Base-by-base conservation (phyloP, 2,329 filamentous ascomycete species). In the Ceratocystis colombiana region DNA sequence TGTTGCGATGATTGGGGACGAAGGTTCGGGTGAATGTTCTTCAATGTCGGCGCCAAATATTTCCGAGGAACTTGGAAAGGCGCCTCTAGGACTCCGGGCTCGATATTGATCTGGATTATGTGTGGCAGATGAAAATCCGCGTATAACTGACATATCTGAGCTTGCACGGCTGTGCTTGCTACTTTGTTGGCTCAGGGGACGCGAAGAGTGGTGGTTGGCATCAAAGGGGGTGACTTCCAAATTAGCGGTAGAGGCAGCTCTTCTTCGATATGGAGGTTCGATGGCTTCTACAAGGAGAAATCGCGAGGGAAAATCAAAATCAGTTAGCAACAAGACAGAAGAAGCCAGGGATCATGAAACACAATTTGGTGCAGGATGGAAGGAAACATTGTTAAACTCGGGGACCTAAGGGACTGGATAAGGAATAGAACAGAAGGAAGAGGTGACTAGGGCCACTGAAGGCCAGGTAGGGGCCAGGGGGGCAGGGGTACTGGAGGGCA, bases 111-210 rank as follows among this genome's bases (percentile, higher is more conserved):
- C 74, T 25, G 64, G 75, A 44, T 76, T 75, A 67, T 76, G 77
- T 69, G 80, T 76, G 69, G 80, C 77, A 67, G 78, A 78, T 61
- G 79, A 75, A 70, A 81, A 80, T 67, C 80, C 82, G 69, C 80
- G 82, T 67, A 84, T 76, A 59, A 83, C 74, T 62, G 85, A 87
- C 70, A 86, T 80, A 73, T 90, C 87, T 65, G 87, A 89, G 75
- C 85, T 89, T 66, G 87, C 84, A 70, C 87, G 84, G 72, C 82
- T 86, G 74, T 88, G 85, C 72, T 82, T 88, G 76, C 80, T 86
- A 72, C 53, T 59, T 59, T 84, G 80, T 69, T 84, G 79, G 70
- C 82, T 85, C 55, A 82, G 74, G 61, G 84, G 82, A 70, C 83
- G 62, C 37, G 62, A 62, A 28, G 78, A 65, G 78, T 75, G 53